phyloP scores from a whole-genome alignment of 164 flowering plant species.

The Berberis vulgaris region DNA sequence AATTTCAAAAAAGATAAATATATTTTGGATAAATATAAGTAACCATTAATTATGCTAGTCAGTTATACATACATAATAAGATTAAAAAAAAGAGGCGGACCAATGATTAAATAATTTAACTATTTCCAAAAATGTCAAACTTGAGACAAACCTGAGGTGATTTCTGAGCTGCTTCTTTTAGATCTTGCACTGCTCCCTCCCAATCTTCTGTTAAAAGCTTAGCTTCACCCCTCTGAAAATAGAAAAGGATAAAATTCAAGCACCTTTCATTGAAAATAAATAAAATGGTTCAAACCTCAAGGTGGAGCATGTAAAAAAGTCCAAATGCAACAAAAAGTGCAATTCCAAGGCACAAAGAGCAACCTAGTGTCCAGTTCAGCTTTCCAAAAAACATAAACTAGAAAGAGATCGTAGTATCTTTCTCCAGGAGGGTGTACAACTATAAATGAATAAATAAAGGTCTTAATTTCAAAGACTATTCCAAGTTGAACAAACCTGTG shows the following conservation, averaged over 20 bases:
- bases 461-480: too few relatives aligned
- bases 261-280: too few relatives aligned
- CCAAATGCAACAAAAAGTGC: not conserved
- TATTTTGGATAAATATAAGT: too few relatives aligned
- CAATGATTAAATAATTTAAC: not conserved
- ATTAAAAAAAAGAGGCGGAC: not conserved
- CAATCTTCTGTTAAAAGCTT: conserved; percentile 87
- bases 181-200: conserved; percentile 94
- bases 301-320: not conserved
- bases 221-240: conserved; percentile 92
- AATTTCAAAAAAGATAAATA: too few relatives aligned
- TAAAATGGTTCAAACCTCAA: not conserved
- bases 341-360: too few relatives aligned
- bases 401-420: too few relatives aligned
- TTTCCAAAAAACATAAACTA: too few relatives aligned
- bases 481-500: conserved; percentile 43
- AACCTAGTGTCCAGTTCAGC: too few relatives aligned
- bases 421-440: too few relatives aligned
- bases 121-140: not conserved
- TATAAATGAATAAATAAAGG: too few relatives aligned
- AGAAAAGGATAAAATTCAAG: not conserved
- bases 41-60: not conserved
- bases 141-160: conserved; percentile 79
- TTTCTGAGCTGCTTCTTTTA: conserved; percentile 77
- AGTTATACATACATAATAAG: not conserved